Evolutionary conservation across 2,329 filamentous ascomycete genomes (phyloP).

Genomic region (Pyrenochaeta sp.): DNA sequence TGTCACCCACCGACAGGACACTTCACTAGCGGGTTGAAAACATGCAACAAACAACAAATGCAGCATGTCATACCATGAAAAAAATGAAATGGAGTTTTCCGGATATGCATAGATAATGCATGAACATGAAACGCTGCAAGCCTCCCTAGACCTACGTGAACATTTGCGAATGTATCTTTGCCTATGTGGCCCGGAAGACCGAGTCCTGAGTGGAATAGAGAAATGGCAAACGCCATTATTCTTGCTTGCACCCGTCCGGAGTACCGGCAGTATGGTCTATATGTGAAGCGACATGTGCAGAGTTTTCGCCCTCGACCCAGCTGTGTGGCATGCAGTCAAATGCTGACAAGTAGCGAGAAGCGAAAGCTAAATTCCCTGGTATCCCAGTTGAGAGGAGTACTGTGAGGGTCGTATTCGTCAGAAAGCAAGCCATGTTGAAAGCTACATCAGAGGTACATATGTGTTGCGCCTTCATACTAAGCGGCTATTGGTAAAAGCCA

Average conservation of each 20-base stretch:
- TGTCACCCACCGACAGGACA: background rate
- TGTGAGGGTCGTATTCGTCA: conserved; percentile 13
- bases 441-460: conserved; percentile 18
- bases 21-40: background rate
- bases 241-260: conserved; percentile 16
- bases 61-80: background rate
- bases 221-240: conserved; percentile 11
- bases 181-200: conserved; percentile 6
- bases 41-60: no score
- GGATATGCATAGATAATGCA: background rate
- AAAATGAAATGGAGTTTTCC: background rate
- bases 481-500: conserved; percentile 3
- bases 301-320: conserved; percentile 31
- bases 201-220: conserved; percentile 16
- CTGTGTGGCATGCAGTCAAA: conserved; percentile 29
- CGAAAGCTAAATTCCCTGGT: conserved; percentile 17
- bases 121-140: conserved; percentile 3
- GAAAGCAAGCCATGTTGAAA: conserved; percentile 9
- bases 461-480: conserved; percentile 16
- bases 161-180: conserved; percentile 7
- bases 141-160: conserved; percentile 18
- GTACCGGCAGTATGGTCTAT: conserved; percentile 27
- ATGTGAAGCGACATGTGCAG: conserved; percentile 25
- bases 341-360: conserved; percentile 17
- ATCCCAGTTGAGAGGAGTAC: conserved; percentile 19